Evolutionary conservation across 2,329 filamentous ascomycete species (phyloP).

Genomic region (Taxawa tesnikishii): DNA sequence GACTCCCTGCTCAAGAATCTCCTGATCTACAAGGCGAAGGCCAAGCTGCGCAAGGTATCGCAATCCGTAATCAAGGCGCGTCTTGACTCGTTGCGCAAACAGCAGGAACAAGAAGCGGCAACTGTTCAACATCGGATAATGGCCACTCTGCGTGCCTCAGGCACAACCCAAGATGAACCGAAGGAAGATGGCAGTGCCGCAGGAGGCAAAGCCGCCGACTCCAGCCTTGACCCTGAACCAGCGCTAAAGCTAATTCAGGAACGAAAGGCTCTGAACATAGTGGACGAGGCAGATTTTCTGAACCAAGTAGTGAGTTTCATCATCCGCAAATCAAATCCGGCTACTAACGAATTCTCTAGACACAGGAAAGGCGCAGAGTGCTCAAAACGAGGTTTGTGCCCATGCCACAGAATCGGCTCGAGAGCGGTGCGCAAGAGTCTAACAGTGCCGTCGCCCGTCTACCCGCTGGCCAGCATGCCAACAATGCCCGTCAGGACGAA

Average conservation of each 20-base stretch:
- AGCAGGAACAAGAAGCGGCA: slow-evolving; percentile 56
- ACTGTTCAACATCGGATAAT: slow-evolving; percentile 15
- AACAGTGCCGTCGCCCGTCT: too few species aligned
- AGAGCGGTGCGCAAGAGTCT: too few species aligned
- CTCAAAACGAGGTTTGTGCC: slow-evolving; percentile 57
- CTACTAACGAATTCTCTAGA: slow-evolving; percentile 18
- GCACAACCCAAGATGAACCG: too few species aligned
- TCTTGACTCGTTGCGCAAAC: slow-evolving; percentile 50
- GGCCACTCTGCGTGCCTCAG: slow-evolving; percentile 1
- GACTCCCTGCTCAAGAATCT: slow-evolving; percentile 79
- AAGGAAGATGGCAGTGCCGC: not conserved
- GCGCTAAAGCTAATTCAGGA: slow-evolving; percentile 50
- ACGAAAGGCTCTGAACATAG: slow-evolving; percentile 47
- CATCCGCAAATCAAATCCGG: not conserved
- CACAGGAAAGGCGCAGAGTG: slow-evolving; percentile 46
- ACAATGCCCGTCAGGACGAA: slow-evolving; percentile 58
- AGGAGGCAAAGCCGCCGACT: not conserved
- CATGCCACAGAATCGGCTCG: too few species aligned
- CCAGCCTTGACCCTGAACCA: slow-evolving; percentile 49
- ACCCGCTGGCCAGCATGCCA: slow-evolving; percentile 42
- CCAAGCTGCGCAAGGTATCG: slow-evolving; percentile 67
- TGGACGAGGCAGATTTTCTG: slow-evolving; percentile 48
- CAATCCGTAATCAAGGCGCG: slow-evolving; percentile 62
- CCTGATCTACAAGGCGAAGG: slow-evolving; percentile 82
- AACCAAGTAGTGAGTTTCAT: slow-evolving; percentile 35